Evolutionary conservation across 2,329 filamentous ascomycete genomes (phyloP), one percentile per base, ranked within the genome.

Genomic region (Colletotrichum phormii): DNA sequence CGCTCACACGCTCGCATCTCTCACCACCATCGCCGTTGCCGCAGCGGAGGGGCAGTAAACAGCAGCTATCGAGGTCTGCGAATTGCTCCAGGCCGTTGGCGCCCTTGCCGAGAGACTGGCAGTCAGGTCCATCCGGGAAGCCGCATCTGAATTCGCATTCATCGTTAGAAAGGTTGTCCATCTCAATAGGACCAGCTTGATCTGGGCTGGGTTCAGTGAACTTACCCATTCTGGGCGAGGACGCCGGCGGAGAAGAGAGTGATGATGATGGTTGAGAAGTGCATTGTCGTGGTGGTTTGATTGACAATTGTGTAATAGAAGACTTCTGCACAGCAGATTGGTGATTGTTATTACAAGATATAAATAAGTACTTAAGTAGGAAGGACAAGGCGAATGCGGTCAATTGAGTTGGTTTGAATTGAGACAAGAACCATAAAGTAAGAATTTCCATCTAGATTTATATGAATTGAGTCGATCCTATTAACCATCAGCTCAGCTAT

Each of bases 71-170:
- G 2, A 35, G 60, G n/a, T 72, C 64, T 3, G 35, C 33, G 12
- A 73, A 71, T n/a, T 65, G 71, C 57, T 71, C 67, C 2, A 71
- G 60, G 6, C 66, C 67, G 3, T 64, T 57, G 3, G 55, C 54
- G 0, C 67, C 54, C 12, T 46, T 33, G 33, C 55, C 66, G n/a
- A 71, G 29, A 1, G 67, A 73, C 22, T 71, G n/a, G 46, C 71
- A 69, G 22, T 55, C 31, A 5, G 54, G 65, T 13, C 53, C 53
- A 12, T 64, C 53, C 12, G 53, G 70, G 11, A 72, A 70, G 18
- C 55, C 60, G 49, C 71, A 71, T 26, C 54, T 70, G 4, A 5
- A 22, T 31, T 7, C 26, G 1, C 12, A 11, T 11, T 18, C 2
- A 3, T 24, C 31, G 46, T 15, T 5, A 13, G 6, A 8, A 53